Percentiles rank a stretch among this genome's conserved stretches.
phyloP scores from a whole-genome alignment of 2,329 filamentous ascomycete species.

The Exserohilum rostratum region DNA sequence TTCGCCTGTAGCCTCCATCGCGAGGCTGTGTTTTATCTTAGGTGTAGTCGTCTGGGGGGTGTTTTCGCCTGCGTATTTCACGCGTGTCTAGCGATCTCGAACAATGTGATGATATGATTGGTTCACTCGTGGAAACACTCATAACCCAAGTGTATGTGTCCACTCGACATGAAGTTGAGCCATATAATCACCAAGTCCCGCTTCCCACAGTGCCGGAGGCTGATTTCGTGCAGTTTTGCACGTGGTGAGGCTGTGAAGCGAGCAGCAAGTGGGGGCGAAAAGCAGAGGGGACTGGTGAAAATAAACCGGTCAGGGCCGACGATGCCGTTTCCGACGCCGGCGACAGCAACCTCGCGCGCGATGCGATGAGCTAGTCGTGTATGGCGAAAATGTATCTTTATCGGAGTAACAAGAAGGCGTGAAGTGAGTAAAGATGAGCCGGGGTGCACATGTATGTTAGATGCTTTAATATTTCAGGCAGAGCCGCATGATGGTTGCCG shows the following conservation, averaged over 20 bases:
- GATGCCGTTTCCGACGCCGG: neutral
- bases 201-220: neutral
- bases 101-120: neutral
- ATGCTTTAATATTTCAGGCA: too few relatives aligned
- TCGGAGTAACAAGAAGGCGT: too few relatives aligned
- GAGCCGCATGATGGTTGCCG: too few relatives aligned
- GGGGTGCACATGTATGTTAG: too few relatives aligned
- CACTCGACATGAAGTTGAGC: neutral
- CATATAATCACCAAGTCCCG: neutral
- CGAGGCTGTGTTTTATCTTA: conserved; percentile 2
- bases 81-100: neutral
- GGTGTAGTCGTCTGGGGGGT: neutral
- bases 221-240: neutral
- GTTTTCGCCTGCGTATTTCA: neutral
- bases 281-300: neutral
- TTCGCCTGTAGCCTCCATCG: conserved; percentile 25
- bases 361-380: neutral
- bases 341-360: neutral
- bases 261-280: neutral
- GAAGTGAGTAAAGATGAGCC: too few relatives aligned
- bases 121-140: neutral
- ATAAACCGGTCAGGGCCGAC: neutral
- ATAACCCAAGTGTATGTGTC: neutral
- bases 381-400: too few relatives aligned
- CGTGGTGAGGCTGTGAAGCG: neutral